phyloP scores from a whole-genome alignment of 2,329 filamentous ascomycete genomes.

The Tympanopsis confertula region DNA sequence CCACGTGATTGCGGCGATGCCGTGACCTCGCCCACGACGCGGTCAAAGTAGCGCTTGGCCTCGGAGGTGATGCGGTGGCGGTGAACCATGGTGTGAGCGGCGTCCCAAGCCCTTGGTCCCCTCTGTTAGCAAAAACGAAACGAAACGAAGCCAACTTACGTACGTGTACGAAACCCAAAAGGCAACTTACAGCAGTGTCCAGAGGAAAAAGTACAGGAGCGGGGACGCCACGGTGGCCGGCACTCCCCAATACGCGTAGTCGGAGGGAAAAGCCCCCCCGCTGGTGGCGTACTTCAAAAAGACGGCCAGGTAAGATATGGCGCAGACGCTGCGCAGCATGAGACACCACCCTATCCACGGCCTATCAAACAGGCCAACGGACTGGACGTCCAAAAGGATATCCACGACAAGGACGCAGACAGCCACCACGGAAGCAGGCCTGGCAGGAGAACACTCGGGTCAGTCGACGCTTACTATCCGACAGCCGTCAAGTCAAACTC shows the following conservation, averaged over 20 bases:
- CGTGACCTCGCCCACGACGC: too few species aligned
- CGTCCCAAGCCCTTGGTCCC: too few species aligned
- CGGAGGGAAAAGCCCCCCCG: conserved; percentile 21
- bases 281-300: conserved; percentile 21
- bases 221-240: conserved; percentile 12
- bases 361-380: conserved; percentile 16
- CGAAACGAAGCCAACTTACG: neutral
- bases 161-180: neutral
- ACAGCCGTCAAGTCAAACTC: too few species aligned
- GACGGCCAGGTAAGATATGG: conserved; percentile 18
- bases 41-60: too few species aligned
- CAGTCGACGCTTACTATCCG: too few species aligned
- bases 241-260: conserved; percentile 24
- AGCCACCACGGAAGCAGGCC: conserved; percentile 16
- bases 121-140: too few species aligned
- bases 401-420: conserved; percentile 18
- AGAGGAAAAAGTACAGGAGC: conserved; percentile 22
- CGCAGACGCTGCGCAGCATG: conserved; percentile 15
- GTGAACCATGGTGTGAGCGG: too few species aligned
- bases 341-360: conserved; percentile 19
- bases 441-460: conserved; percentile 5
- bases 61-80: too few species aligned
- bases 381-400: conserved; percentile 20
- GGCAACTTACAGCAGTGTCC: conserved; percentile 18
- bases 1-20: too few species aligned